These are phyloP conservation scores for Fraxinus pennsylvanica DNA, from an alignment of 257 asterid genomes.

Conservation along the genomic window DNA sequence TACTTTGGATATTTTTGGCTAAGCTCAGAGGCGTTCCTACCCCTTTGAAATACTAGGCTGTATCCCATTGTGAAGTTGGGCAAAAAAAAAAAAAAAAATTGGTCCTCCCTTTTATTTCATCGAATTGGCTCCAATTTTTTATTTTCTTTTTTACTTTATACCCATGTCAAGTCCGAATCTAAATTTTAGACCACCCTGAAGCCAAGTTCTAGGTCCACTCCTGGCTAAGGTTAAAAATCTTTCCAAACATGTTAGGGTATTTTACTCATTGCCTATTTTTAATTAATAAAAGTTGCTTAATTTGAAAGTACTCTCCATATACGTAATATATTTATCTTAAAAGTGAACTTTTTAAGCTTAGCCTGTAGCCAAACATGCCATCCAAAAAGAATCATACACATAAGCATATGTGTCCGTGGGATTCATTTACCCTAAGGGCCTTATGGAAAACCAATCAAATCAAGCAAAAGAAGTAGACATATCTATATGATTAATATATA, in stretches of 20 bases:
- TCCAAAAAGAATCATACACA: too few relatives aligned
- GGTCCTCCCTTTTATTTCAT: too few relatives aligned
- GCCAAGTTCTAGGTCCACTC: slow-evolving; percentile 14
- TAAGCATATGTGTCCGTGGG: neutral
- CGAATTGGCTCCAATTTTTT: too few relatives aligned
- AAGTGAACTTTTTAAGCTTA: too few relatives aligned
- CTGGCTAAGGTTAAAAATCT: slow-evolving; percentile 22
- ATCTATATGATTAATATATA: neutral
- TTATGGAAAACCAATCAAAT: neutral
- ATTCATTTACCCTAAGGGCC: neutral
- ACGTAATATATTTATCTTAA: too few relatives aligned
- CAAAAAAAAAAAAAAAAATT: too few relatives aligned
- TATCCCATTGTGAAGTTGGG: neutral
- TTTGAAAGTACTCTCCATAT: neutral
- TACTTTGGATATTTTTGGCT: neutral
- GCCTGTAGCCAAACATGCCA: too few relatives aligned
- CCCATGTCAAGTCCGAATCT: too few relatives aligned
- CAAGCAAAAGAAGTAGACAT: neutral
- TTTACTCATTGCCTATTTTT: neutral
- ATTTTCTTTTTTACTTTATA: too few relatives aligned
- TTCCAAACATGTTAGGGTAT: slow-evolving; percentile 38
- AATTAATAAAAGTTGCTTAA: neutral
- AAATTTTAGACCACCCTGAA: too few relatives aligned
- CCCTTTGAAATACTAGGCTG: neutral
- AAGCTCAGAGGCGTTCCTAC: neutral